phyloP scores from a whole-genome alignment of 208 protist genomes.

The Leishmania major region DNA sequence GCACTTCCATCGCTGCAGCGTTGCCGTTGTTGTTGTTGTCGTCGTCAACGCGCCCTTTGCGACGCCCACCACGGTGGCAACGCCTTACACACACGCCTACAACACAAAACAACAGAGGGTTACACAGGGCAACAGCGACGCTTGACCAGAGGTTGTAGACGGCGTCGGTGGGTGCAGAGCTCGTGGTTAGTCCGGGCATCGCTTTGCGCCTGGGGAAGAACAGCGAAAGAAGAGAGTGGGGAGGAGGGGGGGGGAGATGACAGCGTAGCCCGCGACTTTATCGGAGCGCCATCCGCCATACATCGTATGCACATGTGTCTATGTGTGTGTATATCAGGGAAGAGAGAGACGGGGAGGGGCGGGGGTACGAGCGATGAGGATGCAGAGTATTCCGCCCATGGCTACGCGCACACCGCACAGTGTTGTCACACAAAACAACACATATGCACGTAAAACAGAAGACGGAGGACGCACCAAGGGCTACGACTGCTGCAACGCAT shows the following conservation, averaged over 20 bases:
- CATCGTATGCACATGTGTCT: background rate
- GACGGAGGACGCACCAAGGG: background rate
- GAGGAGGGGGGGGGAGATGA: background rate
- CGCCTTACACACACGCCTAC: background rate
- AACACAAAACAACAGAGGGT: background rate
- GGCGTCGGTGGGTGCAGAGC: background rate
- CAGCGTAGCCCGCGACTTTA: background rate
- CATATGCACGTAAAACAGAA: background rate
- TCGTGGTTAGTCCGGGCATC: background rate
- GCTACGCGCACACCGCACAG: too few relatives aligned
- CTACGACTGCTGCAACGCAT: too few relatives aligned
- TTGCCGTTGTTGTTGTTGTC: background rate
- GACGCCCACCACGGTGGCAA: background rate
- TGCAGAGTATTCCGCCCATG: too few relatives aligned
- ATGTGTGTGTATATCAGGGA: background rate
- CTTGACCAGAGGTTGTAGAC: background rate
- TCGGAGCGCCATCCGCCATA: background rate
- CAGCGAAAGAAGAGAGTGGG: background rate
- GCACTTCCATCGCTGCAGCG: background rate
- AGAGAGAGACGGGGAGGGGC: background rate
- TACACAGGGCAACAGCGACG: constrained; percentile 4
- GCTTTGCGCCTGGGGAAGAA: background rate
- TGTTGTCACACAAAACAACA: background rate
- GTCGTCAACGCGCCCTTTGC: background rate
- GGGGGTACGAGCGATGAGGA: background rate